Conservation (phyloP, 495 filamentous ascomycete species). For the Penicillium flavigenum region DNA sequence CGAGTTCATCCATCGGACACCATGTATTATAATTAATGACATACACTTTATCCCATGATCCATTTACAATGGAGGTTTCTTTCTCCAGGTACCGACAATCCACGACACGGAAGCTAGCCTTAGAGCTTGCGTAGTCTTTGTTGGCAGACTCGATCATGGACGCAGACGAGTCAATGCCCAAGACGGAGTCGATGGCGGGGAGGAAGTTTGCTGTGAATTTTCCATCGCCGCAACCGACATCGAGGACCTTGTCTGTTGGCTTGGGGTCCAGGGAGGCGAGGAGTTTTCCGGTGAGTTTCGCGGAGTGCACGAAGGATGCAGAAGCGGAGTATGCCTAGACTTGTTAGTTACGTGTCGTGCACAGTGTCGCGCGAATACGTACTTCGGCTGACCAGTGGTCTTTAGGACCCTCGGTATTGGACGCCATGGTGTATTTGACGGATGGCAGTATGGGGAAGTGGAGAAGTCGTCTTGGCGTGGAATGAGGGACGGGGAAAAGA, state of each 20-base stretch:
- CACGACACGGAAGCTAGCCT: slow-evolving; percentile 40
- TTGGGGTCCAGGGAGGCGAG: slow-evolving; percentile 62
- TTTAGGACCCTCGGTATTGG: slow-evolving; percentile 17
- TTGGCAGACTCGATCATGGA: slow-evolving; percentile 63
- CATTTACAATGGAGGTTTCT: slow-evolving; percentile 32
- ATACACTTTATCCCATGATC: slow-evolving; percentile 55
- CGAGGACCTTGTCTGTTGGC: slow-evolving; percentile 60
- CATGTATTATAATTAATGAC: not conserved
- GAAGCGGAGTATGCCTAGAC: slow-evolving; percentile 60
- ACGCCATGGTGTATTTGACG: not conserved
- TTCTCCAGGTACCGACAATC: slow-evolving; percentile 48
- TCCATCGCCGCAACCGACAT: slow-evolving; percentile 77
- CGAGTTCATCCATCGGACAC: not conserved
- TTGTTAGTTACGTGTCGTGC: not conserved
- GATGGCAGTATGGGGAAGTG: not conserved
- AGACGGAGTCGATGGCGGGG: slow-evolving; percentile 45
- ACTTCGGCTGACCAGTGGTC: slow-evolving; percentile 64
- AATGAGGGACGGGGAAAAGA: not conserved
- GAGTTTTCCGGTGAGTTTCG: slow-evolving; percentile 64
- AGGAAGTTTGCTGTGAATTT: slow-evolving; percentile 59
- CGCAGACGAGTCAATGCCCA: slow-evolving; percentile 64
- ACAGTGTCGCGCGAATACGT: slow-evolving; percentile 11
- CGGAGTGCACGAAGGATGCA: slow-evolving; percentile 63
- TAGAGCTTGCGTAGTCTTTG: slow-evolving; percentile 32
- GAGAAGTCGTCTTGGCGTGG: slow-evolving; percentile 5